Conservation (phyloP, 2,329 filamentous ascomycete genomes). For the Myriosclerotinia scirpicola region DNA sequence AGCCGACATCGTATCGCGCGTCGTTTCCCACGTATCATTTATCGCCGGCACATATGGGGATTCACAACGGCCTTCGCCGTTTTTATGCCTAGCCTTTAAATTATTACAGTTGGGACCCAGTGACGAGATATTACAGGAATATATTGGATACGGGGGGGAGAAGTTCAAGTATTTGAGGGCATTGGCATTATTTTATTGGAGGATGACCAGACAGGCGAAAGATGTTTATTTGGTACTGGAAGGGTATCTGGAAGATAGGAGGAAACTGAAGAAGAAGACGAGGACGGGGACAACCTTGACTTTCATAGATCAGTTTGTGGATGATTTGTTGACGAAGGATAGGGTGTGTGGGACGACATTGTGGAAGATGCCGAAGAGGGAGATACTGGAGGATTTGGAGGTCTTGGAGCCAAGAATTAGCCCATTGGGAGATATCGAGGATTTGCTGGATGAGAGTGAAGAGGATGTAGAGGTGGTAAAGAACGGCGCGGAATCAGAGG, state of each 20-base stretch:
- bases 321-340: conserved; percentile 85
- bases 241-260: conserved; percentile 74
- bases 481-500: conserved; percentile 24
- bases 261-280: conserved; percentile 78
- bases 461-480: conserved; percentile 38
- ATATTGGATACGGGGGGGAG: conserved; percentile 73
- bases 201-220: conserved; percentile 78
- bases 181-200: conserved; percentile 88
- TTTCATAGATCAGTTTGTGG: conserved; percentile 87
- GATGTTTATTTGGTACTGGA: conserved; percentile 81
- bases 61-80: conserved; percentile 84
- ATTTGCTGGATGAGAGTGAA: conserved; percentile 55
- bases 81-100: conserved; percentile 93
- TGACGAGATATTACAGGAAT: conserved; percentile 76
- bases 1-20: conserved; percentile 80
- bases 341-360: conserved; percentile 87
- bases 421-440: conserved; percentile 76
- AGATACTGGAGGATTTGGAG: conserved; percentile 84
- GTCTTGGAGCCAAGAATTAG: conserved; percentile 82
- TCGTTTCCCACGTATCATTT: conserved; percentile 76
- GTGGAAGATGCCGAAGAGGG: conserved; percentile 84
- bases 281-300: conserved; percentile 75
- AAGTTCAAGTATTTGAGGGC: conserved; percentile 85
- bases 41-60: conserved; percentile 86
- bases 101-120: conserved; percentile 83